These are phyloP conservation scores for Fusarium verticillioides DNA, from an alignment of 2,329 filamentous ascomycete genomes.

Conservation along the genomic window DNA sequence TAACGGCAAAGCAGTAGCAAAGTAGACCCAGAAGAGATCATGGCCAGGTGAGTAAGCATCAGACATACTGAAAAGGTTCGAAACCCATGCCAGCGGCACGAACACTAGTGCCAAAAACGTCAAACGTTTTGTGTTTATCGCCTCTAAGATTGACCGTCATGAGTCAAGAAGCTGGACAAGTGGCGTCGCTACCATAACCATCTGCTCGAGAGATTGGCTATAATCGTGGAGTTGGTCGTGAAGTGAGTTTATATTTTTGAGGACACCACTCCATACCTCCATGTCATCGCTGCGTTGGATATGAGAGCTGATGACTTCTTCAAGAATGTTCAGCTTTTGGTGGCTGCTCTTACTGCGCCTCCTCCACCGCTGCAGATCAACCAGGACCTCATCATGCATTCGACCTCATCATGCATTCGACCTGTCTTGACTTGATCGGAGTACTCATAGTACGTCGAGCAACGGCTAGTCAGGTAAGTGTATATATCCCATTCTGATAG, in stretches of 20 bases:
- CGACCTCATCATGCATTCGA: no score
- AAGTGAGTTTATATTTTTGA: not conserved
- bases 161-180: not conserved
- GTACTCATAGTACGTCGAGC: rapidly evolving
- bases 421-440: rapidly evolving
- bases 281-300: rapidly evolving
- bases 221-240: not conserved
- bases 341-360: not conserved
- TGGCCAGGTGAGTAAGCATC: rapidly evolving
- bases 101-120: not conserved
- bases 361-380: not conserved
- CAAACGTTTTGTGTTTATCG: not conserved
- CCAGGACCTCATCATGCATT: not conserved
- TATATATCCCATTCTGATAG: not conserved
- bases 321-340: rapidly evolving
- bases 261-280: rapidly evolving
- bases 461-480: rapidly evolving
- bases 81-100: not conserved
- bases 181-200: not conserved
- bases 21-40: not conserved
- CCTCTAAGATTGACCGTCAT: rapidly evolving
- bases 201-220: not conserved
- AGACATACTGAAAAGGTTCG: not conserved
- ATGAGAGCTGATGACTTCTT: rapidly evolving
- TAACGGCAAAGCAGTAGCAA: not conserved